Conservation (phyloP, 177 flowering plant genomes). For the Vitis hybrid region DNA sequence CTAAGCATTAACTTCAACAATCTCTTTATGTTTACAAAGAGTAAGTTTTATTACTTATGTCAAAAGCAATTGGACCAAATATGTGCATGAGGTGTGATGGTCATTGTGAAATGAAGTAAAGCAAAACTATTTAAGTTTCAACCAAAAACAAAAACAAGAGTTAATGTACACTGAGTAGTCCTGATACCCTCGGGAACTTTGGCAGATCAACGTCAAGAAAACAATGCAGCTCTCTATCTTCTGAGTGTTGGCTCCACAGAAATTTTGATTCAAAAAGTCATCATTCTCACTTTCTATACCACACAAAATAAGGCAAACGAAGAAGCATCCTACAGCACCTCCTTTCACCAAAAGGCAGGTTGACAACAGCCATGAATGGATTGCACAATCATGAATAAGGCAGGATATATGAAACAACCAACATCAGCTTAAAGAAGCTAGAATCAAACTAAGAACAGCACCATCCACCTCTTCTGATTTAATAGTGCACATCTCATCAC, state of each 20-base stretch:
- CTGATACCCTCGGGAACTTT: conserved; percentile 15
- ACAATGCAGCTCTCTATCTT: conserved; percentile 8
- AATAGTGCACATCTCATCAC: neutral
- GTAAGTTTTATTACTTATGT: too few species aligned
- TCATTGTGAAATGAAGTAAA: too few species aligned
- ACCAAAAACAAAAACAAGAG: neutral
- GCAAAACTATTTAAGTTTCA: neutral
- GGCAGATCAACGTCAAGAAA: conserved; percentile 19
- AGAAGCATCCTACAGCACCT: neutral
- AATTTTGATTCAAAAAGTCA: conserved; percentile 11
- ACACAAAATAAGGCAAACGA: neutral
- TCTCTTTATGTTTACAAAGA: too few species aligned
- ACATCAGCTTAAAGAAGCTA: conserved; percentile 8
- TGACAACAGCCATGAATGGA: neutral
- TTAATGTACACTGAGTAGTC: conserved; percentile 12
- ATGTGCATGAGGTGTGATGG: too few species aligned
- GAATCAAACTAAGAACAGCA: neutral
- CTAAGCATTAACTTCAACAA: too few species aligned
- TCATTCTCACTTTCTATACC: neutral
- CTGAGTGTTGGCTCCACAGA: conserved; percentile 7
- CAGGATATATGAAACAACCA: neutral
- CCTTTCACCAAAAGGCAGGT: neutral
- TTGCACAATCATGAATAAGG: conserved; percentile 6
- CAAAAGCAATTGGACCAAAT: too few species aligned
- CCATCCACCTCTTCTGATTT: neutral